Evolutionary conservation across 768 basidiomycete species (phyloP), one percentile per base, ranked within the genome.

Genomic region (Termitomyces sp.): DNA sequence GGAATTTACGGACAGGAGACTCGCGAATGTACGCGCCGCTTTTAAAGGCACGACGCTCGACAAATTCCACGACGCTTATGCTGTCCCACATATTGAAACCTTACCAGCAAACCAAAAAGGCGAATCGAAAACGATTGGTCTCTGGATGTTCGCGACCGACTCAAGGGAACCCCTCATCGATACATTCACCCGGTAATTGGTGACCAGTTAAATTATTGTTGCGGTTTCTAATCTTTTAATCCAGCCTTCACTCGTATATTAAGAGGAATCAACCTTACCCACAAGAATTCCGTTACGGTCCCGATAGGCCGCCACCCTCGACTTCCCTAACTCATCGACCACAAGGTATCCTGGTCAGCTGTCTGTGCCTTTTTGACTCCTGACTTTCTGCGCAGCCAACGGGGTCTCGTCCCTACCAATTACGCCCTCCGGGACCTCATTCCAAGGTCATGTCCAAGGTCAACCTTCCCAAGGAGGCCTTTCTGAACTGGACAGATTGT

Each of bases 71-170:
- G 68, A 74, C 22, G 74, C 76, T 24, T 86, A 82, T 58, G 68
- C 72, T 9, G 66, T 82, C 13, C 78, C 79, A 13, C 70, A 76
- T 55, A 70, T 78, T 20, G 80, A 81, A 44, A 67, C 73, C 35
- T 62, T 79, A 33, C 69, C 74, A 51, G 70, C 76, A 7, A 73
- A 73, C 45, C 77, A 81, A 62, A 87, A 87, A 65, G 87, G 85
- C 18, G 74, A 69, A 24, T 72, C 79, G 2, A 75, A 75, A 46
- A 87, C 82, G 1, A 79, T 90, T 57, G 88, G 88, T 16, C 71
- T 92, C 10, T 93, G 90, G 91, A 87, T 85, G 70, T 83, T 84
- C 64, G 77, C 84, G 8, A 82, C 83, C 7, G 85, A 86, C 48
- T 80, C 84, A 20, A 79, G 88, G 41, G 88, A 90, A 67, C 81